Conservation (phyloP, 1,139 yeast species). For the Suhomyces maxii region DNA sequence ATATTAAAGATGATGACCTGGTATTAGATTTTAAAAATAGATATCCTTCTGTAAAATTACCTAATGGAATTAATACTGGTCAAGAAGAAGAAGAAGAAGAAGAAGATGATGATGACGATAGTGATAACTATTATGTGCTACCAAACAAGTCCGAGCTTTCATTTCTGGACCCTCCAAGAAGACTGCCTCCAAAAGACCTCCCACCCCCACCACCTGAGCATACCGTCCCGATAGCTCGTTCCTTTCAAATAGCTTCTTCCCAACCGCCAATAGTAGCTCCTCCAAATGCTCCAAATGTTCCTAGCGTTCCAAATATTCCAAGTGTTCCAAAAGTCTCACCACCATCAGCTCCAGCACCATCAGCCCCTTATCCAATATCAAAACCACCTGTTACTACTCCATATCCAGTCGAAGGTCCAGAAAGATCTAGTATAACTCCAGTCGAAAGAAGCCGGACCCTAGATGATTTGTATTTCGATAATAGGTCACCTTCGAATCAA, state of each 20-base stretch:
- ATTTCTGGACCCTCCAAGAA: not conserved
- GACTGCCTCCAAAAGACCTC: not conserved
- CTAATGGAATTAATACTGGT: not conserved
- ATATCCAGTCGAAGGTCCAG: conserved; percentile 12
- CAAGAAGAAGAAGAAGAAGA: conserved; percentile 1
- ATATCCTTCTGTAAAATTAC: conserved; percentile 9
- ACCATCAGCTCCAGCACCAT: conserved; percentile 1
- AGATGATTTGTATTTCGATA: conserved; percentile 4
- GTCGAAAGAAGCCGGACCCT: not conserved
- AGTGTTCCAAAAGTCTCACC: not conserved
- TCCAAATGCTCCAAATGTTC: conserved; percentile 1
- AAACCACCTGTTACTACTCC: conserved; percentile 3
- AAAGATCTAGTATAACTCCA: conserved; percentile 3
- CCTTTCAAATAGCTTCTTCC: conserved; percentile 8
- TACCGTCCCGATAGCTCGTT: conserved; percentile 1
- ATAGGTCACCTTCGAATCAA: not conserved
- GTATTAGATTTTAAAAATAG: conserved; percentile 9
- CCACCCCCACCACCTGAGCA: conserved; percentile 7
- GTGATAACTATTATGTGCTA: conserved; percentile 3
- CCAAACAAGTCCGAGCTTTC: conserved; percentile 5
- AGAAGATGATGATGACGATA: conserved; percentile 1
- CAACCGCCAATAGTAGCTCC: conserved; percentile 21
- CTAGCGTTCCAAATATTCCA: not conserved
- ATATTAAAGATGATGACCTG: conserved; percentile 5
- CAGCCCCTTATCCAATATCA: not conserved